A percentile compares a stretch with the other conserved stretches of the same genome.
Conservation (phyloP, 2,329 filamentous ascomycete genomes). For the Aspergillus arachidicola region DNA sequence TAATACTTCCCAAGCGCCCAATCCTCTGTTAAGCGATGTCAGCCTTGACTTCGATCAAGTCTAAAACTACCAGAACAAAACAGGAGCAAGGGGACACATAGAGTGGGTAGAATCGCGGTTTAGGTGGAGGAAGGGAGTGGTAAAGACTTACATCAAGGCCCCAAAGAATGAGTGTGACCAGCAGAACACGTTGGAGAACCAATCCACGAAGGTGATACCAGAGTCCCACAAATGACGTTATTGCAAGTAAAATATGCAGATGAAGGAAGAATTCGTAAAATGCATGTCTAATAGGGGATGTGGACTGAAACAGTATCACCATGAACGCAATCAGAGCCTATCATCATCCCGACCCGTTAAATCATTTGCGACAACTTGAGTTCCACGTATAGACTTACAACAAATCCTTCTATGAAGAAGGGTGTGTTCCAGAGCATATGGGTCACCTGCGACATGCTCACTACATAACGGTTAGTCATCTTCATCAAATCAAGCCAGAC, state of each 20-base stretch:
- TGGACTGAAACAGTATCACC: slow-evolving; percentile 43
- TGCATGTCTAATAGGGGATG: slow-evolving; percentile 45
- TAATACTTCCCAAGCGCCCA: slow-evolving; percentile 49
- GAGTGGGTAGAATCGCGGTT: too few species aligned
- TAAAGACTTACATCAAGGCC: slow-evolving; percentile 32
- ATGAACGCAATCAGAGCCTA: slow-evolving; percentile 45
- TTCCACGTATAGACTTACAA: slow-evolving; percentile 53
- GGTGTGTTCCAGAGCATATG: slow-evolving; percentile 30
- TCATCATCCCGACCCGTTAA: slow-evolving; percentile 33
- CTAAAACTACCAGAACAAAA: background rate
- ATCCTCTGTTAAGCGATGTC: slow-evolving; percentile 37
- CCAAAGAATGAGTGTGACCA: slow-evolving; percentile 37
- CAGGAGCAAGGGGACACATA: background rate
- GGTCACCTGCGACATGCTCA: slow-evolving; percentile 55
- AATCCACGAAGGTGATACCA: slow-evolving; percentile 39
- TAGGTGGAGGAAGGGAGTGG: background rate
- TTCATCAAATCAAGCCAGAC: background rate
- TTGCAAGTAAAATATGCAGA: slow-evolving; percentile 43
- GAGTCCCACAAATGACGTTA: slow-evolving; percentile 42
- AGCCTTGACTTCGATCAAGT: slow-evolving; percentile 20
- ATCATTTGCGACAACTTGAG: slow-evolving; percentile 38
- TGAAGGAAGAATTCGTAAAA: slow-evolving; percentile 50
- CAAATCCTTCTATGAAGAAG: slow-evolving; percentile 34
- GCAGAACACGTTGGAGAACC: slow-evolving; percentile 31
- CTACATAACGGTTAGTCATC: slow-evolving; percentile 5